Evolutionary conservation across 2,329 filamentous ascomycete species (phyloP).

Genomic region (Nigrospora oryzae): DNA sequence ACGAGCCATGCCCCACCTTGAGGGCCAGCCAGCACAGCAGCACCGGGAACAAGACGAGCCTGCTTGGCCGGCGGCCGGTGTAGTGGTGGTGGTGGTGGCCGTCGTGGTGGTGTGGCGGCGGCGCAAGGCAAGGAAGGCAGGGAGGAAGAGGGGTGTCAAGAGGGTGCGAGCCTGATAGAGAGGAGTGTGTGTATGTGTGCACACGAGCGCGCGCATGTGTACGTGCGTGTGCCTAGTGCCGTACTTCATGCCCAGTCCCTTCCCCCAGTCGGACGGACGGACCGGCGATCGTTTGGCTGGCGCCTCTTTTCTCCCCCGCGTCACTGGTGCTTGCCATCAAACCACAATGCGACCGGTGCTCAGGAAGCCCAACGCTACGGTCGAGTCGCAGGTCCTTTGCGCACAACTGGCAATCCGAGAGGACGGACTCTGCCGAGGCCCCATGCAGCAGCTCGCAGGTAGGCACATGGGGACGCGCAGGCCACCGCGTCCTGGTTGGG

Average conservation of each 20-base stretch:
- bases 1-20: slow-evolving; percentile 36
- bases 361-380: no score
- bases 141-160: neutral
- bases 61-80: neutral
- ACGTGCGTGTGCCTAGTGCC: no score
- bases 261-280: no score
- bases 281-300: no score
- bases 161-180: neutral
- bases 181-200: no score
- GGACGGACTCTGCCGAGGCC: neutral
- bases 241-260: no score
- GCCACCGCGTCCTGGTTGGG: slow-evolving; percentile 14
- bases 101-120: neutral
- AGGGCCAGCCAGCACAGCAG: slow-evolving; percentile 30
- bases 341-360: no score
- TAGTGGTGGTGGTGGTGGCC: neutral
- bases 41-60: neutral
- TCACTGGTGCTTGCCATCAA: no score
- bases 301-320: no score
- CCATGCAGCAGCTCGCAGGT: slow-evolving; percentile 10
- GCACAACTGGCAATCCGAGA: neutral
- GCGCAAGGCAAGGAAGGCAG: slow-evolving; percentile 13
- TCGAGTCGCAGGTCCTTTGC: no score
- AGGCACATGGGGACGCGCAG: slow-evolving; percentile 17
- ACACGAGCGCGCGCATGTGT: no score